Conservation (phyloP, 2,329 filamentous ascomycete genomes). For the Hirsutella minnesotensis region DNA sequence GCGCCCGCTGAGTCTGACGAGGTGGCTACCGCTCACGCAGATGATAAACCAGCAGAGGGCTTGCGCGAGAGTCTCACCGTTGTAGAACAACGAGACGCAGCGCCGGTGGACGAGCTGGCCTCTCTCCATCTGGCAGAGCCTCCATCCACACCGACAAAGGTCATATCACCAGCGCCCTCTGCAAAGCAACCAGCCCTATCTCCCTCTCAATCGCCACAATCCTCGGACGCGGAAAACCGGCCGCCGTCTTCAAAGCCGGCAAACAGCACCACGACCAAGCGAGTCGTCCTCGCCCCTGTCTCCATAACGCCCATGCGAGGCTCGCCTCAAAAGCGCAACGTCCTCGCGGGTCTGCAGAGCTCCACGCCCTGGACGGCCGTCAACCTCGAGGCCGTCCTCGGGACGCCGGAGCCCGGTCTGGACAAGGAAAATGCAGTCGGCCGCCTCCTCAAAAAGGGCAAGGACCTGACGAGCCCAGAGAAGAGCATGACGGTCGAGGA, state of each 20-base stretch:
- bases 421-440: conserved; percentile 42
- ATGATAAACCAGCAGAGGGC: background rate
- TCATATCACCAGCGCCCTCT: conserved; percentile 31
- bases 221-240: conserved; percentile 70
- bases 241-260: conserved; percentile 56
- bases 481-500: conserved; percentile 87
- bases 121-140: conserved; percentile 11
- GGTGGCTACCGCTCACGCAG: background rate
- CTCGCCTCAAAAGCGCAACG: conserved; percentile 52
- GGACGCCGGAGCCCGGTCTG: conserved; percentile 25
- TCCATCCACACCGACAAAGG: conserved; percentile 30
- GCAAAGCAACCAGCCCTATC: conserved; percentile 43
- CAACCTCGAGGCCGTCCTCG: conserved; percentile 65
- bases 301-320: conserved; percentile 34
- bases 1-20: conserved; percentile 7
- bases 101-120: background rate
- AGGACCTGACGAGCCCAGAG: conserved; percentile 60
- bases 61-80: background rate
- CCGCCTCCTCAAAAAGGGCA: conserved; percentile 40
- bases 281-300: conserved; percentile 32
- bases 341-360: conserved; percentile 43
- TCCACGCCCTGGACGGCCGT: conserved; percentile 57
- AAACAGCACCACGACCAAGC: conserved; percentile 31
- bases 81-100: conserved; percentile 1
- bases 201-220: conserved; percentile 59